phyloP scores from a whole-genome alignment of 768 basidiomycete genomes.

The Suillus weaverae region DNA sequence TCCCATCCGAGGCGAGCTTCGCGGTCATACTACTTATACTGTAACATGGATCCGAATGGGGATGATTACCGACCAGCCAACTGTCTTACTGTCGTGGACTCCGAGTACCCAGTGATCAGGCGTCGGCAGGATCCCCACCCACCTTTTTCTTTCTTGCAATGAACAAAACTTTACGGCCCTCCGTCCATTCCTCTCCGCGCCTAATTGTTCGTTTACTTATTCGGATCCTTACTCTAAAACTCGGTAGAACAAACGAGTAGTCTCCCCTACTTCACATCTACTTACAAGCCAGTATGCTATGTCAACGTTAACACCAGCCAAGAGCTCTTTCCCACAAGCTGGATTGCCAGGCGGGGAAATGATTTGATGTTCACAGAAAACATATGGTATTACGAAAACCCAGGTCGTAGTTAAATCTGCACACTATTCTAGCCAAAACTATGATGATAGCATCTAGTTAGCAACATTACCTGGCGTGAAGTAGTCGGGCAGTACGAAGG shows the following conservation, averaged over 20 bases:
- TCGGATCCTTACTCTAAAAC: not conserved
- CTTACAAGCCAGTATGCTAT: not conserved
- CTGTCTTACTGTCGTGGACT: not conserved
- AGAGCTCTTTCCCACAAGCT: not conserved
- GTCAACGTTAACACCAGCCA: not conserved
- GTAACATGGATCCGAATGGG: not conserved
- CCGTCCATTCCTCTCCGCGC: not conserved
- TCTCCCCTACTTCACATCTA: not conserved
- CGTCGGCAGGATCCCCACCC: not conserved
- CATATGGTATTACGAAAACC: not conserved
- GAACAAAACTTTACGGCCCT: not conserved
- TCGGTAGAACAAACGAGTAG: not conserved
- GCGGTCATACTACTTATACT: not conserved
- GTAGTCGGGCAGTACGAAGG: slow-evolving; percentile 78
- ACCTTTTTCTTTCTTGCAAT: not conserved
- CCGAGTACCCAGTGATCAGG: not conserved
- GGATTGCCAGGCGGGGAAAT: not conserved
- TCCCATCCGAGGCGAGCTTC: not conserved
- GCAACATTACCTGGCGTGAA: slow-evolving; percentile 37
- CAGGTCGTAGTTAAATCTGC: not conserved
- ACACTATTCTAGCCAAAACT: not conserved
- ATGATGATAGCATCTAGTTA: slow-evolving; percentile 6
- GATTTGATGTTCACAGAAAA: not conserved
- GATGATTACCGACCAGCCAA: not conserved
- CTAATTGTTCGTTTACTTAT: not conserved